Base-by-base conservation (phyloP, 202 grass and related monocot genomes). In the Hordeum pubiflorum region DNA sequence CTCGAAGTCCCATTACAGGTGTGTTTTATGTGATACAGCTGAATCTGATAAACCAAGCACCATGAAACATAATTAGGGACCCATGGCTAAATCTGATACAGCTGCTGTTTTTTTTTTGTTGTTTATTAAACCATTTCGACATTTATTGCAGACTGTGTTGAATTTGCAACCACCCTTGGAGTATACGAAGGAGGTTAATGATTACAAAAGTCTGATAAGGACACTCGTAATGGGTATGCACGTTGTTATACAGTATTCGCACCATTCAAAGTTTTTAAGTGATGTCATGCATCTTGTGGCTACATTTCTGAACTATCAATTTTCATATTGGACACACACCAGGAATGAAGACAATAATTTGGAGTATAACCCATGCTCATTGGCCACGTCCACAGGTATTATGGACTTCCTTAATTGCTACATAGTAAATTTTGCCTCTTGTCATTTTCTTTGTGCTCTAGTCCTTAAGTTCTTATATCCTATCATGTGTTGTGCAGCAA, bases 301-400 rank as follows among this genome's bases (percentile, higher is more conserved):
- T 60, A 20, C 7, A 36, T 9, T 8, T 65, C 18, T 76, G 68
- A 63, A 59, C 63, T 34, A 59, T 55, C 64, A 34, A 33, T 84
- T 87, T 87, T 88, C 38, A 60, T 69, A 76, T 72, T 74, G n/a
- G 71, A 75, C 38, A 77, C 77, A 55, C 84, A 70, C 40, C 83
- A 99, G 96, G 96, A 83, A 99, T 99, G 96, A 99, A 99, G 81
- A 99, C 96, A 68, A 96, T 99, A 82, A 94, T 99, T 72, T 99
- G 96, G 96, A 99, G 96, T 83, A 99, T 99, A 77, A 99, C 90
- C 40, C 88, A 99, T 90, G 89, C 89, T 84, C 92, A 99, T 74
- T 89, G 88, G 89, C 85, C 91, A 83, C 90, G 96, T 10, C 80
- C 87, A 32, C 93, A 99, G 96, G 96, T 99, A 79, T 48, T 29